Percentiles rank a stretch among this genome's conserved stretches.
These are phyloP conservation scores for Malbranchea zuffiana DNA, from an alignment of 2,329 filamentous ascomycete genomes.

Conservation along the genomic window DNA sequence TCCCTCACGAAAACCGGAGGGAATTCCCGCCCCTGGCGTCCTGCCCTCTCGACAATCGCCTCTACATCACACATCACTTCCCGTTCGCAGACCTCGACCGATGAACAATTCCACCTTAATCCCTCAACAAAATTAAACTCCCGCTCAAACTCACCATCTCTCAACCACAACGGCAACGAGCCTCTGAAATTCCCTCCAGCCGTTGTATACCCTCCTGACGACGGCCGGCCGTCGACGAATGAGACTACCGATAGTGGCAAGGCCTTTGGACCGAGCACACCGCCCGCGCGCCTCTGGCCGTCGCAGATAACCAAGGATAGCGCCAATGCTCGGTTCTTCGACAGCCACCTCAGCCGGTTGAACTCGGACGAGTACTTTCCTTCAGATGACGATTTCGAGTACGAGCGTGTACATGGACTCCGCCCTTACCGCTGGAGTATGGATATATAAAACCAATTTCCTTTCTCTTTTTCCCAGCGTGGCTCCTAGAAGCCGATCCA, in stretches of 20 bases:
- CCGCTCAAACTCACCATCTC: constrained; percentile 24
- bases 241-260: constrained; percentile 24
- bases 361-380: constrained; percentile 5
- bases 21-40: background rate
- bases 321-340: background rate
- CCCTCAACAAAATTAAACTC: constrained; percentile 12
- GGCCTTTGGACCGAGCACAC: constrained; percentile 12
- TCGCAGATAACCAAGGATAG: constrained; percentile 19
- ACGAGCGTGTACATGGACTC: constrained; percentile 21
- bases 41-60: constrained; percentile 6
- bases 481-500: background rate
- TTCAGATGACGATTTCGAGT: constrained; percentile 3
- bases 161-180: constrained; percentile 7
- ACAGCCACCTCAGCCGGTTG: constrained; percentile 1
- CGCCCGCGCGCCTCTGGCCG: constrained; percentile 7
- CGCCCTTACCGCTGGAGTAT: constrained; percentile 36
- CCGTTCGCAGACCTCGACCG: background rate
- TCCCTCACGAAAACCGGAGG: background rate
- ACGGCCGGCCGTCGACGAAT: constrained; percentile 22
- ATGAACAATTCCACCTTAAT: constrained; percentile 3
- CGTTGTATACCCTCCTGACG: constrained; percentile 3
- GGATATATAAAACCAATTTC: constrained; percentile 26
- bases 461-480: constrained; percentile 1
- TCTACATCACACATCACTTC: constrained; percentile 1
- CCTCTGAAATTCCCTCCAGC: constrained; percentile 1